Evolutionary conservation across 108 stramenopile species (phyloP), one percentile per base, ranked within the genome.

Genomic region (Cylindrotheca closterium): DNA sequence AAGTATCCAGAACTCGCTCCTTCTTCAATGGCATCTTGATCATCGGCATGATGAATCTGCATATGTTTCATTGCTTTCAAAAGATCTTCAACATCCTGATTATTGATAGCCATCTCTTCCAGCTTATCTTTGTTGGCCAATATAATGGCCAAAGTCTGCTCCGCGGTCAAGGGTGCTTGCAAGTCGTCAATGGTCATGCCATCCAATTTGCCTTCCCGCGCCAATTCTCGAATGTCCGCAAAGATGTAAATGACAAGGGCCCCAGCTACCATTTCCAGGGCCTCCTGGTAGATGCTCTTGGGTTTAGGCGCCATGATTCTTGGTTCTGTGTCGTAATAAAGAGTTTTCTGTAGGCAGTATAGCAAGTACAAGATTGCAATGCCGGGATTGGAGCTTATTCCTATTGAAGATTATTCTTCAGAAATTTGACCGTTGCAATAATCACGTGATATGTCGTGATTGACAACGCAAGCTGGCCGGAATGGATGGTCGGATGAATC

Each of bases 201-300:
- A 8, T 64, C 48, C 17, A 68, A 12, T 26, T 71, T 55, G 1
- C 77, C 79, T 30, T 71, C 68, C 0, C 81, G 73, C 25, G 73
- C 78, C 48, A 86, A 34, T 0, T 74, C 78, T 18, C 85, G 76
- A 24, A 86, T 34, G 37, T 83, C 79, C 4, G 79, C 67, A 18
- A 86, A 60, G 54, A 75, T 65, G 63, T 86, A 86, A 51, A 86
- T 80, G 27, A 83, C 51, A 7, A 71, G 33, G 26, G 76, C 66
- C 3, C 65, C 70, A 29, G 68, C 46, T 42, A 83, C 37, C 81
- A 86, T 82, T 42, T 74, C 68, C 22, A 62, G 47, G 2, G 68
- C 67, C 50, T 86, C 85, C 24, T 80, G 62, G 48, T 63, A 78
- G 0, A 82, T 42, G 15, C 37, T 42, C 15, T 42, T 42, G 10